phyloP scores from a whole-genome alignment of 2,329 filamentous ascomycete genomes.

The Penicillium concentricum region DNA sequence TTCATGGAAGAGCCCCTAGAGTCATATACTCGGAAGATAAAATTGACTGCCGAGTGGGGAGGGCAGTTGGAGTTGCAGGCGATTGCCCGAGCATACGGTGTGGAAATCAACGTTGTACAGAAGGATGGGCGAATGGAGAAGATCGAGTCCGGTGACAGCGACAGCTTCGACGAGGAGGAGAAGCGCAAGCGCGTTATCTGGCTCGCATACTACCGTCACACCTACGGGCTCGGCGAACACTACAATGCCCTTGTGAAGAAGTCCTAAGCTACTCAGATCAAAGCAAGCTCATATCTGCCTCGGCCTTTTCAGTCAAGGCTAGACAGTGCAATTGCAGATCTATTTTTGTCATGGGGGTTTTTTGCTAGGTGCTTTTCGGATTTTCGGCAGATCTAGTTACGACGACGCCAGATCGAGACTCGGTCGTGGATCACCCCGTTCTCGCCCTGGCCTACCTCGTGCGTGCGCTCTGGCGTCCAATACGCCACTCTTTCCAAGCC shows the following conservation, averaged over 20 bases:
- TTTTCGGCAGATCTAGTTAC: conserved; percentile 21
- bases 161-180: conserved; percentile 41
- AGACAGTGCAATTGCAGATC: neutral
- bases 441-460: conserved; percentile 52
- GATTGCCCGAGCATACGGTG: conserved; percentile 74
- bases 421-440: conserved; percentile 43
- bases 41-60: conserved; percentile 91
- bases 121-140: conserved; percentile 74
- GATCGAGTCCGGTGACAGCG: conserved; percentile 57
- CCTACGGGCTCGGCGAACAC: conserved; percentile 92
- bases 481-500: conserved; percentile 51
- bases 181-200: conserved; percentile 65
- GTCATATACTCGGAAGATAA: conserved; percentile 71
- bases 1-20: conserved; percentile 82
- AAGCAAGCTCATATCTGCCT: neutral
- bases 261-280: conserved; percentile 17
- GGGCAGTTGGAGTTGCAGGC: conserved; percentile 88
- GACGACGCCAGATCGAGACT: conserved; percentile 45
- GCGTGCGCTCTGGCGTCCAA: conserved; percentile 57
- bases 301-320: neutral
- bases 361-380: neutral
- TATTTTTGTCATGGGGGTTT: neutral
- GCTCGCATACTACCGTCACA: conserved; percentile 93
- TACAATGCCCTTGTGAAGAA: conserved; percentile 79
- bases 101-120: conserved; percentile 82